These are phyloP conservation scores for Thalia dealbata DNA, from an alignment of 176 grass and related monocot genomes.

Conservation along the genomic window DNA sequence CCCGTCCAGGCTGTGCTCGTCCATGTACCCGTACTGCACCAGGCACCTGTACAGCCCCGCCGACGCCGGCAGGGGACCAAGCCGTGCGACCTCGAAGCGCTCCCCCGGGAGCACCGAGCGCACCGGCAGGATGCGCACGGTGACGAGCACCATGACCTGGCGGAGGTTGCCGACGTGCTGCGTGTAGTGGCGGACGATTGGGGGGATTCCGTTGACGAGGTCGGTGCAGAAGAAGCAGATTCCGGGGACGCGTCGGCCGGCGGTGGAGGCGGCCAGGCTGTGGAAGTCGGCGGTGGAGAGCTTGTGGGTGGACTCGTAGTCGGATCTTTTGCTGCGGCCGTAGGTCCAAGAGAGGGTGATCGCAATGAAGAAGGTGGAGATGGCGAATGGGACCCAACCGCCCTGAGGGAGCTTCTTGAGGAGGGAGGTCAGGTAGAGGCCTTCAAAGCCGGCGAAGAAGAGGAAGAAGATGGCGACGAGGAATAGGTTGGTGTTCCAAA, in stretches of 20 bases:
- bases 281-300: conserved; percentile 40
- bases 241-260: conserved; percentile 38
- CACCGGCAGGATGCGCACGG: too few relatives aligned
- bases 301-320: conserved; percentile 36
- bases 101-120: too few relatives aligned
- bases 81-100: conserved; percentile 4
- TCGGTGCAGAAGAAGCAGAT: conserved; percentile 69
- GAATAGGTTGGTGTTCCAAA: conserved; percentile 36
- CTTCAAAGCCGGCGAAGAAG: conserved; percentile 39
- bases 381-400: conserved; percentile 78
- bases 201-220: conserved; percentile 65
- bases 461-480: conserved; percentile 29
- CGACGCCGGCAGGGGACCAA: conserved; percentile 15
- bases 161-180: conserved; percentile 45
- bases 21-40: not conserved
- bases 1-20: not conserved
- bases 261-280: conserved; percentile 7
- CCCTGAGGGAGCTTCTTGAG: conserved; percentile 58
- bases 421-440: conserved; percentile 54
- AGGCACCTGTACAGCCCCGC: not conserved
- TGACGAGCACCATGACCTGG: conserved; percentile 29
- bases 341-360: conserved; percentile 79
- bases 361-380: conserved; percentile 51
- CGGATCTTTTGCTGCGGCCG: conserved; percentile 55
- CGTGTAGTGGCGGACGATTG: conserved; percentile 56